Evolutionary conservation across 2,329 filamentous ascomycete species (phyloP).

Genomic region (Beauveria sp.): DNA sequence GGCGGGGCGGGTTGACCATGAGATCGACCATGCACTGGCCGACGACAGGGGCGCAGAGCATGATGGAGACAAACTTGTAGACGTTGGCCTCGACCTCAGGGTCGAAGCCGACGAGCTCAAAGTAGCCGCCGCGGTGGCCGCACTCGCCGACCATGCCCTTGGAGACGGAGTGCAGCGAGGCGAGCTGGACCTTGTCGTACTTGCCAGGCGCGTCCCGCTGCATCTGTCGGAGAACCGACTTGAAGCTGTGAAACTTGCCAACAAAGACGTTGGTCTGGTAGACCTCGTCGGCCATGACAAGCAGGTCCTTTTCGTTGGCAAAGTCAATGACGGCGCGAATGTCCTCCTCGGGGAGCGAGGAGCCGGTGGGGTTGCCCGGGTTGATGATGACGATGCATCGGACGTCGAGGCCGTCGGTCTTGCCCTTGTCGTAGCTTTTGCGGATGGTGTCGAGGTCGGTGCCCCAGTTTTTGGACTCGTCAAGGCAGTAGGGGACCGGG

Average conservation of each 20-base stretch:
- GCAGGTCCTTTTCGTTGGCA: slow-evolving; percentile 75
- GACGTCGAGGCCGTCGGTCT: slow-evolving; percentile 71
- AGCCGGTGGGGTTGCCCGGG: slow-evolving; percentile 94
- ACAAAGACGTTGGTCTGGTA: slow-evolving; percentile 99
- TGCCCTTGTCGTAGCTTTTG: slow-evolving; percentile 64
- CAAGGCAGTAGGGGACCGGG: slow-evolving; percentile 88
- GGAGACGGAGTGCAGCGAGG: slow-evolving; percentile 84
- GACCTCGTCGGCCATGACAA: slow-evolving; percentile 92
- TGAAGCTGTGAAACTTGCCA: slow-evolving; percentile 94
- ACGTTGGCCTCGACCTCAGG: slow-evolving; percentile 80
- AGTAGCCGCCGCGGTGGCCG: slow-evolving; percentile 94
- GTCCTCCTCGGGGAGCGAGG: slow-evolving; percentile 70
- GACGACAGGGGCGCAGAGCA: slow-evolving; percentile 88
- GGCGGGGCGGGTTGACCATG: slow-evolving; percentile 90
- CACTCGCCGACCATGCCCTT: slow-evolving; percentile 99
- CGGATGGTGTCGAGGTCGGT: slow-evolving; percentile 78
- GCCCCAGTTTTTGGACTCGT: slow-evolving; percentile 80
- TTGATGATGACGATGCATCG: slow-evolving; percentile 96
- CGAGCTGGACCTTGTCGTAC: slow-evolving; percentile 82
- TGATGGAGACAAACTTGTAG: slow-evolving; percentile 98
- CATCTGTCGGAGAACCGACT: slow-evolving; percentile 73
- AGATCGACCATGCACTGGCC: slow-evolving; percentile 95
- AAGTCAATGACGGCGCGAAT: slow-evolving; percentile 81
- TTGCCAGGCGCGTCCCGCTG: slow-evolving; percentile 67
- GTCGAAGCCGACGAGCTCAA: slow-evolving; percentile 89